Evolutionary conservation across 2,329 filamentous ascomycete genomes (phyloP).

Genomic region (Fusarium goolgardi): DNA sequence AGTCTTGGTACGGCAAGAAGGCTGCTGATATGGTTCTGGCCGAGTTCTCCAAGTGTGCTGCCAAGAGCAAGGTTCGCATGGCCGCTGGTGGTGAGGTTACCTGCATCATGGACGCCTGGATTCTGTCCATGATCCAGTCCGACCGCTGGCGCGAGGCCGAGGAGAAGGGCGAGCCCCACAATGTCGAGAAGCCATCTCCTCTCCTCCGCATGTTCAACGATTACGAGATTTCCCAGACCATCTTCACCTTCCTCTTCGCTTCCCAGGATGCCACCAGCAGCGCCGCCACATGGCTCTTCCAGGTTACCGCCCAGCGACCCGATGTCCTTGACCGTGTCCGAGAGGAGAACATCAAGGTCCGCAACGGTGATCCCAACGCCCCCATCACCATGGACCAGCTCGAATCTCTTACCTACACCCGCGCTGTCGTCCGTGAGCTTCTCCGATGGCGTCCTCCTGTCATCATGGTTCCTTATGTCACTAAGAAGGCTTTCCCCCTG

Average conservation of each 20-base stretch:
- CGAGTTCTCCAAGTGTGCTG: slow-evolving; percentile 91
- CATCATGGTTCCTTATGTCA: slow-evolving; percentile 94
- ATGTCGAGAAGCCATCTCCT: slow-evolving; percentile 82
- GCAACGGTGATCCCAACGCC: slow-evolving; percentile 78
- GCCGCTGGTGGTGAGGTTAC: slow-evolving; percentile 84
- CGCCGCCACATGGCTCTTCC: slow-evolving; percentile 94
- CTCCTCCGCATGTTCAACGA: slow-evolving; percentile 89
- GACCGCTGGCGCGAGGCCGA: slow-evolving; percentile 83
- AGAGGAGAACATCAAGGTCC: slow-evolving; percentile 84
- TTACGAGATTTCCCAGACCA: slow-evolving; percentile 89
- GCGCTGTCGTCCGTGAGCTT: slow-evolving; percentile 89
- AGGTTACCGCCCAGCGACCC: slow-evolving; percentile 92
- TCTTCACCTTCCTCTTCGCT: slow-evolving; percentile 97
- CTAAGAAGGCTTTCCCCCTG: slow-evolving; percentile 95
- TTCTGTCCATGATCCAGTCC: slow-evolving; percentile 88
- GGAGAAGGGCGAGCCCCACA: slow-evolving; percentile 76
- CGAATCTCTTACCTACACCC: slow-evolving; percentile 89
- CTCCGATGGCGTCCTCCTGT: slow-evolving; percentile 95
- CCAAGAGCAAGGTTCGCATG: slow-evolving; percentile 94
- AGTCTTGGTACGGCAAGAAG: slow-evolving; percentile 97
- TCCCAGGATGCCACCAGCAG: slow-evolving; percentile 97
- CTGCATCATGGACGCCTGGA: slow-evolving; percentile 97
- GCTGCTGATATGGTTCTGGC: slow-evolving; percentile 90
- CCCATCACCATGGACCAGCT: slow-evolving; percentile 84
- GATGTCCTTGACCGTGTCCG: slow-evolving; percentile 90